Base-by-base conservation (phyloP, 1,284 basidiomycete genomes). In the Ustilago trichophora region DNA sequence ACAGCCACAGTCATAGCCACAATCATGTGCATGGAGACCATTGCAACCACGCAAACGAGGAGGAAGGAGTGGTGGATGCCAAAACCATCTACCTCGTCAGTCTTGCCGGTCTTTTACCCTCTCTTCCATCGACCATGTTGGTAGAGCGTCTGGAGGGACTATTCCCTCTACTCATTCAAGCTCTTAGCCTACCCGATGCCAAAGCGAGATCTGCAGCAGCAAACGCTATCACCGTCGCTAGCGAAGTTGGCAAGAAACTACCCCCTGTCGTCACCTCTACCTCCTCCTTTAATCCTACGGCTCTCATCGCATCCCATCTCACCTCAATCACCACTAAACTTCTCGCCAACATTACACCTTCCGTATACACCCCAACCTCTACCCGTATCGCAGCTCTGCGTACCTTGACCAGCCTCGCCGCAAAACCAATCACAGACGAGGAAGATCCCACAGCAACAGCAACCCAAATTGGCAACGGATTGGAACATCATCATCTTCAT, bases 161-260 rank as follows among this genome's bases (percentile, higher is more conserved):
- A 12, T 87, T 97, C 68, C 93, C 95, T 0, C 84, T 98, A 15
- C 86, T 99, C 1, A 84, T 98, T 40, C 91, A 91, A 18, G 90
- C 91, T 2, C 86, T 98, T 7, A 87, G 90, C 31, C 83, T 96
- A 1, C 87, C 88, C 1, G 89, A 93, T 78, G 81, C 87, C 5
- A 85, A 87, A 19, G 88, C 94, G 54, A 87, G 91, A 16, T 85
- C 86, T 3, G 89, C 90, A 80, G 89, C 93, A 29, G 90, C 97
- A 43, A 87, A 90, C 48, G 90, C 89, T 2, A 84, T 98, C 27
- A 85, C 88, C 3, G 85, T 88, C 1, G 87, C 92, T 16, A 87
- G 91, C 4, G 86, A 56, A 16, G 55, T 70, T 0, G 70, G 64
- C 21, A 68, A 72, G 40, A 87, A 66, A 86, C 34, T 57, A n/a